Evolutionary conservation across 192 early-diverging fungal species (phyloP).

Genomic region (Jimgerdemannia flammicorona): DNA sequence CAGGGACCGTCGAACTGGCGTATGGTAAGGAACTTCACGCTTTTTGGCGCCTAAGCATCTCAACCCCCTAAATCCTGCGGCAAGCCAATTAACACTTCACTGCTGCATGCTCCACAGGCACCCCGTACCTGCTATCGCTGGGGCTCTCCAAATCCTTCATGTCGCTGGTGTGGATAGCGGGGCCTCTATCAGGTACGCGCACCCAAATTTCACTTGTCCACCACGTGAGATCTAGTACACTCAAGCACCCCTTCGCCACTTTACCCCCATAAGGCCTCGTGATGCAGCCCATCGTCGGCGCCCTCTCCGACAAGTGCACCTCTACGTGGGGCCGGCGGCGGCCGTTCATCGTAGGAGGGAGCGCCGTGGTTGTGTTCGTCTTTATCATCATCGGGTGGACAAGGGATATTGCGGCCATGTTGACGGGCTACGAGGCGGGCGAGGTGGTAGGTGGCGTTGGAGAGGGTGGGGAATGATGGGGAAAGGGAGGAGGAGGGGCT

Average conservation of each 20-base stretch:
- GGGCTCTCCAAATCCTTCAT: constrained; percentile 77
- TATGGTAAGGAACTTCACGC: not conserved
- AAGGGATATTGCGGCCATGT: constrained; percentile 54
- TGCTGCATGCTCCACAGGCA: constrained; percentile 36
- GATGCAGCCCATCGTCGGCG: constrained; percentile 82
- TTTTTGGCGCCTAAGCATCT: not conserved
- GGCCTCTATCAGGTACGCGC: constrained; percentile 68
- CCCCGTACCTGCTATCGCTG: constrained; percentile 82
- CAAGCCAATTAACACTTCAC: not conserved
- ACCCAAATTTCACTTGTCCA: not conserved
- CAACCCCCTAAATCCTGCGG: too few relatives aligned
- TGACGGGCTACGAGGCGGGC: constrained; percentile 24
- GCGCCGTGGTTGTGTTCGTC: constrained; percentile 53
- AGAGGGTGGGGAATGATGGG: too few relatives aligned
- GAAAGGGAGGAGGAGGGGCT: too few relatives aligned
- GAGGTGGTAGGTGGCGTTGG: constrained; percentile 12
- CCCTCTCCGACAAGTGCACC: constrained; percentile 75
- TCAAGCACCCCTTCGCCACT: not conserved
- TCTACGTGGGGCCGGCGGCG: constrained; percentile 71
- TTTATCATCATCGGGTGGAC: constrained; percentile 78
- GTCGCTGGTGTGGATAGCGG: constrained; percentile 94
- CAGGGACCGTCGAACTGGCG: not conserved
- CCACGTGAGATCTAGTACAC: not conserved
- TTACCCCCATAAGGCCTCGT: constrained; percentile 47
- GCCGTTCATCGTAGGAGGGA: constrained; percentile 83